phyloP scores from a whole-genome alignment of 1,139 yeast species.

The Pichia inconspicua region DNA sequence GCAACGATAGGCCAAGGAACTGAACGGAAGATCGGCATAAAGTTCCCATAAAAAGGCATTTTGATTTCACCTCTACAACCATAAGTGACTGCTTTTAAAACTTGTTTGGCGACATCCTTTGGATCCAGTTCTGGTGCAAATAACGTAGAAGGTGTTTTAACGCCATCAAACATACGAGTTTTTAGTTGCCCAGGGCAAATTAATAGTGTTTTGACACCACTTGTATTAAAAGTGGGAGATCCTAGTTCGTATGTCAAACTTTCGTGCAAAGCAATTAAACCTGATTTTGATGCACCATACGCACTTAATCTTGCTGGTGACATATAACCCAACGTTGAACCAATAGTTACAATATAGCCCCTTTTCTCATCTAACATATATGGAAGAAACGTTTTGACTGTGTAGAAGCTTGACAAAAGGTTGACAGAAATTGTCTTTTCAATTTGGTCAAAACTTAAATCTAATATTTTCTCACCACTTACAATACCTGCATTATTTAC shows the following conservation, averaged over 20 bases:
- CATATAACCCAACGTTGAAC: conserved; percentile 76
- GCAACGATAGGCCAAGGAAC: conserved; percentile 68
- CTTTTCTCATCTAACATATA: conserved; percentile 53
- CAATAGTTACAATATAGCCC: conserved; percentile 74
- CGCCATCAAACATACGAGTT: conserved; percentile 64
- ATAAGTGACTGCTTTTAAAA: conserved; percentile 47
- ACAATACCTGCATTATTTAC: conserved; percentile 81
- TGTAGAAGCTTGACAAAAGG: conserved; percentile 58
- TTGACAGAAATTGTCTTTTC: conserved; percentile 58
- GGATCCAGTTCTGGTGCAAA: conserved; percentile 83
- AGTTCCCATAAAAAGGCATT: conserved; percentile 66
- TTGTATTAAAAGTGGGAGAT: conserved; percentile 37
- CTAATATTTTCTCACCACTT: conserved; percentile 48
- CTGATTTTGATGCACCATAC: conserved; percentile 88
- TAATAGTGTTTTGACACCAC: conserved; percentile 63
- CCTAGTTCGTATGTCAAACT: conserved; percentile 67
- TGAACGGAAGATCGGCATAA: conserved; percentile 63
- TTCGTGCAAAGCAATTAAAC: conserved; percentile 76
- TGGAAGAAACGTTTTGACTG: conserved; percentile 65
- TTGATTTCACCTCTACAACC: conserved; percentile 66
- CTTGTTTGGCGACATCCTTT: conserved; percentile 47
- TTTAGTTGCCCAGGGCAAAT: conserved; percentile 83
- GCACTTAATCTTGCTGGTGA: conserved; percentile 76
- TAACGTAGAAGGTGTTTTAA: conserved; percentile 60
- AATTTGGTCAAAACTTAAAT: conserved; percentile 49